Conservation (phyloP, 2,329 filamentous ascomycete species). For the Pezicula rhizophila region DNA sequence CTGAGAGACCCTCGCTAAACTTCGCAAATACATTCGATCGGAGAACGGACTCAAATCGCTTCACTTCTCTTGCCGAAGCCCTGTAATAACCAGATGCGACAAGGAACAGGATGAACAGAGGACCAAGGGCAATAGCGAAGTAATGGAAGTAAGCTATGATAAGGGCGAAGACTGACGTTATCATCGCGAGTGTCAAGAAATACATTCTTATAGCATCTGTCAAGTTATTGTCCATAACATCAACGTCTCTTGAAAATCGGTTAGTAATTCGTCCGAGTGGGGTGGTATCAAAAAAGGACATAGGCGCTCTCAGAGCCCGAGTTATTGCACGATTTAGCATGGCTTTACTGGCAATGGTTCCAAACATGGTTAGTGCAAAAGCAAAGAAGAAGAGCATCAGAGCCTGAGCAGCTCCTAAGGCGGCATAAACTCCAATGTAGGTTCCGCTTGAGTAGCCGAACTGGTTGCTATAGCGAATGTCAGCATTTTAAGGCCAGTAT, state of each 20-base stretch:
- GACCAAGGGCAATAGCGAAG: constrained; percentile 57
- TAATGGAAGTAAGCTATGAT: constrained; percentile 85
- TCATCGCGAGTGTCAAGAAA: constrained; percentile 73
- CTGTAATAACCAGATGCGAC: constrained; percentile 60
- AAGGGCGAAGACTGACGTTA: constrained; percentile 73
- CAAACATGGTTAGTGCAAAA: constrained; percentile 52
- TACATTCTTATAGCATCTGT: constrained; percentile 87
- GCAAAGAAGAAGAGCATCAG: constrained; percentile 56
- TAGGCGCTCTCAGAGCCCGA: constrained; percentile 56
- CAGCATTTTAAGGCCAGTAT: constrained; percentile 31
- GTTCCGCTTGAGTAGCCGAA: constrained; percentile 7
- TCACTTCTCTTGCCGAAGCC: constrained; percentile 85
- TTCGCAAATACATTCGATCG: constrained; percentile 84
- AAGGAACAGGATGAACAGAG: constrained; percentile 53
- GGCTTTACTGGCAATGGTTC: constrained; percentile 43
- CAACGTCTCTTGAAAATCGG: constrained; percentile 90
- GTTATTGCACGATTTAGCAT: constrained; percentile 58
- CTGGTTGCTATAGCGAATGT: constrained; percentile 47
- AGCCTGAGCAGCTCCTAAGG: constrained; percentile 47
- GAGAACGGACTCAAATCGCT: constrained; percentile 85
- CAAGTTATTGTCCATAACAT: constrained; percentile 88
- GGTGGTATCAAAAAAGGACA: constrained; percentile 68
- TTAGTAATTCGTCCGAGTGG: constrained; percentile 68
- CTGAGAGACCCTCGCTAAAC: constrained; percentile 82
- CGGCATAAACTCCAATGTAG: constrained; percentile 57